A percentile compares a stretch with the other conserved stretches of the same genome.
Evolutionary conservation across 306 rosid species (phyloP).

Genomic region (Vigna angularis): DNA sequence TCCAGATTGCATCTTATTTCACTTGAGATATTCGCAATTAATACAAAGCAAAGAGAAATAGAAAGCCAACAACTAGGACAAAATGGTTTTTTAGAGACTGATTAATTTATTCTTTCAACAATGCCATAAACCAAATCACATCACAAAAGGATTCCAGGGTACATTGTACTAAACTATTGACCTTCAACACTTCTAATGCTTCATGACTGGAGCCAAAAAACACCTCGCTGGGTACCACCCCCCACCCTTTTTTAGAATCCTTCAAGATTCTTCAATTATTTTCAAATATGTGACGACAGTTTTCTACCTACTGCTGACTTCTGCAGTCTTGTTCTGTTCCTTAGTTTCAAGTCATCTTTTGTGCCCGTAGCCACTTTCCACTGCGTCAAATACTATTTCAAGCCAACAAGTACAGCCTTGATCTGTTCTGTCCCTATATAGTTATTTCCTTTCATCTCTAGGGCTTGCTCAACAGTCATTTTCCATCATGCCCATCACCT

Average conservation of each 20-base stretch:
- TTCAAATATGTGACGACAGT: neutral
- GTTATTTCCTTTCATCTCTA: neutral
- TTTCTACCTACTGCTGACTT: neutral
- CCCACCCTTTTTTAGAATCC: too few relatives aligned
- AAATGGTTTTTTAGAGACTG: neutral
- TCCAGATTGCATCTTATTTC: neutral
- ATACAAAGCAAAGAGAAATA: neutral
- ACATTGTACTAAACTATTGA: neutral
- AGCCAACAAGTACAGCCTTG: neutral
- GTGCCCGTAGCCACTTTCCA: neutral
- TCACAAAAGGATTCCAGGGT: slow-evolving; percentile 8
- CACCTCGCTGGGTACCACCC: too few relatives aligned
- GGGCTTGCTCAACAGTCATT: neutral
- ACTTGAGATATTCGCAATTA: slow-evolving; percentile 1
- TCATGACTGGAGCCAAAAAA: too few relatives aligned
- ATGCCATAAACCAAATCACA: slow-evolving; percentile 3
- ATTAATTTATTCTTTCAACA: slow-evolving; percentile 25
- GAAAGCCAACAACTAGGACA: slow-evolving; percentile 8
- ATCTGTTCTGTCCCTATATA: neutral
- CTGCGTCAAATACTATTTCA: neutral
- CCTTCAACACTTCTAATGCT: neutral
- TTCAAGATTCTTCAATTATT: neutral
- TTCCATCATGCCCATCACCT: neutral
- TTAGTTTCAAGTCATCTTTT: neutral
- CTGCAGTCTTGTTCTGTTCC: neutral